Percentiles rank a stretch among this genome's conserved stretches.
Evolutionary conservation across 805 yeast genomes (phyloP).

Genomic region (Cyberlindnera suaveolens): DNA sequence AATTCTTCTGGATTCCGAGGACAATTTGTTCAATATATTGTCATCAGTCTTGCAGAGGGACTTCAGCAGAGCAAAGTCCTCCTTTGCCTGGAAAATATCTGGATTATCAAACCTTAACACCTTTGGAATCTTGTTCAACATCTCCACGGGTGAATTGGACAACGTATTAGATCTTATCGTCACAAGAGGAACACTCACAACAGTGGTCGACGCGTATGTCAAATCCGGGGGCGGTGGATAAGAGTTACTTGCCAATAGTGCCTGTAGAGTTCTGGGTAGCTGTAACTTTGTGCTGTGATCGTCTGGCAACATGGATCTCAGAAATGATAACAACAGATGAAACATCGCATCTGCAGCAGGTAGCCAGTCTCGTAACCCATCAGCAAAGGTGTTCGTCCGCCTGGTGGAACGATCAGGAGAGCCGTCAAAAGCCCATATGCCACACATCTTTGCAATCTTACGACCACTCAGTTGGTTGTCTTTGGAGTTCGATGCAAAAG

Average conservation of each 20-base stretch:
- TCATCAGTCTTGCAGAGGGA: constrained; percentile 55
- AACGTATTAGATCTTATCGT: constrained; percentile 37
- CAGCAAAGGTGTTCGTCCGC: constrained; percentile 40
- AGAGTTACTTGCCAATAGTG: constrained; percentile 53
- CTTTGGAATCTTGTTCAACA: constrained; percentile 51
- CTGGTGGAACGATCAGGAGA: constrained; percentile 16
- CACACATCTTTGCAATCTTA: constrained; percentile 75
- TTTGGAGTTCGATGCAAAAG: constrained; percentile 73
- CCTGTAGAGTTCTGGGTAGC: constrained; percentile 62
- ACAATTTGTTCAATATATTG: constrained; percentile 56
- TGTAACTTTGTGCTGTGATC: constrained; percentile 48
- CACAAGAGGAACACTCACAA: constrained; percentile 56
- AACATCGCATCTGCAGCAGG: constrained; percentile 82
- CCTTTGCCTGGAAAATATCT: constrained; percentile 63
- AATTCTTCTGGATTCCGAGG: constrained; percentile 65
- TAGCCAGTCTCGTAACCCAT: constrained; percentile 73
- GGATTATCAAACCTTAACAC: constrained; percentile 66
- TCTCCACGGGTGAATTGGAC: constrained; percentile 47
- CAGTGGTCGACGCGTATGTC: constrained; percentile 30
- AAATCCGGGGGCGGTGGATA: constrained; percentile 77
- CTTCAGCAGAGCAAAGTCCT: constrained; percentile 70
- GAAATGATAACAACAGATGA: constrained; percentile 69
- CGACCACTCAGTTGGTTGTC: constrained; percentile 74
- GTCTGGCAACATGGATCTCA: constrained; percentile 70
- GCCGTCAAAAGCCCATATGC: constrained; percentile 80